Evolutionary conservation across 2,329 filamentous ascomycete genomes (phyloP), one percentile per base, ranked within the genome.

Genomic region (Nectriaceae sp.): DNA sequence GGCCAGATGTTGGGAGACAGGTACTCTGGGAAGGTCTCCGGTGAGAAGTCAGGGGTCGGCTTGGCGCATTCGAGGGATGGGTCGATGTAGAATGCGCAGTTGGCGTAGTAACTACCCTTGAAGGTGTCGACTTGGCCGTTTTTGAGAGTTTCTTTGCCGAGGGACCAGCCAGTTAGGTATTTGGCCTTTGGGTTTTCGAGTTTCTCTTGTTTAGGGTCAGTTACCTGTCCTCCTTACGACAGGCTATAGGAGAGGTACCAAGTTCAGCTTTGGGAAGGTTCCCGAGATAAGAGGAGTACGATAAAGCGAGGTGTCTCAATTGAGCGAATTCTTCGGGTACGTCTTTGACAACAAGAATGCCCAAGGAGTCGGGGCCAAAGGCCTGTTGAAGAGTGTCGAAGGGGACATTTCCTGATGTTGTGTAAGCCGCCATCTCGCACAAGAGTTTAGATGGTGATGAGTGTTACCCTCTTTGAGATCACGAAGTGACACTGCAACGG

Each of bases 1-100:
- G 93, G 94, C 94, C 94, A 99, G 48, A 96, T 79, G 66, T 97
- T 97, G 1, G 89, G 85, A 4, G 88, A 86, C 1, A 94, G 88
- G 69, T 97, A 97, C 70, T 96, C 92, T 3, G 90, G 85, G 61
- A 96, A 89, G 49, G 86, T 82, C 8, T 77, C 76, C 1, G 76
- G 60, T 24, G 77, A 78, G 69, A 85, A 84, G 40, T 77, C 74
- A 15, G 70, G 59, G 2, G 80, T 83, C 0, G 88, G 87, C 31
- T 71, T 70, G 16, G 85, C 85, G 53, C 80, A 83, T 44, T 84
- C 78, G 5, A 89, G 76, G 2, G 70, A 64, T 0, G 82, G 74
- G 59, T 88, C 79, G 51, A 89, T 79, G 64, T 89, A 89, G 68
- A 90, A 90, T 38, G 86, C 87, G 66, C 87, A 90, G 70, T 93